Percentiles rank a stretch among this genome's conserved stretches.
phyloP scores from a whole-genome alignment of 2,329 filamentous ascomycete genomes.

The Xylariaceae sp. region DNA sequence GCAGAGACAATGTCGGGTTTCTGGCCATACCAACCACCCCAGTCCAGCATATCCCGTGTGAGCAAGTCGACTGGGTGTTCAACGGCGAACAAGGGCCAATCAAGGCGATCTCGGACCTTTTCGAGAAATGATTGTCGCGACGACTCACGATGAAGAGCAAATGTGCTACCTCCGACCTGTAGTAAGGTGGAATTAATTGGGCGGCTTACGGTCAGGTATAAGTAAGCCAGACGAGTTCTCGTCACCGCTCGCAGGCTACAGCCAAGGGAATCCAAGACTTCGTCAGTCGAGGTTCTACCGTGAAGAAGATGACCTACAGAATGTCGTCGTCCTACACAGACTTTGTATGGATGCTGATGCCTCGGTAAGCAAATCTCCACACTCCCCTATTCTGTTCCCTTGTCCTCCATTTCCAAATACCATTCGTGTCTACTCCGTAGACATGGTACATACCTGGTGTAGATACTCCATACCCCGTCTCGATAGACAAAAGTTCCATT shows the following conservation, averaged over 20 bases:
- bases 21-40: not conserved
- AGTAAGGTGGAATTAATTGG: not conserved
- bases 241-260: not conserved
- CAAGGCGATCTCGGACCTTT: conserved; percentile 7
- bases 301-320: not conserved
- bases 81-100: conserved; percentile 16
- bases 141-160: conserved; percentile 5
- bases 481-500: too few species aligned
- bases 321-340: not conserved
- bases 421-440: too few species aligned
- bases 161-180: not conserved
- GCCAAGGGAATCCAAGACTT: not conserved
- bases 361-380: not conserved
- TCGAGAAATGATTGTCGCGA: conserved; percentile 9
- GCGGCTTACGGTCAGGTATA: not conserved
- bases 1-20: not conserved
- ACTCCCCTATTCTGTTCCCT: not conserved
- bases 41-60: conserved; percentile 7
- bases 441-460: not conserved
- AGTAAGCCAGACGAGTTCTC: not conserved
- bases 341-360: not conserved
- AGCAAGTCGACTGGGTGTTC: conserved; percentile 11
- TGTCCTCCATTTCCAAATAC: not conserved
- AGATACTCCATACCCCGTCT: too few species aligned
- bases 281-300: not conserved